Percentiles rank a stretch among this genome's conserved stretches.
These are phyloP conservation scores for Chrysopogon serrulatus DNA, from an alignment of 176 grass and related monocot species.

Conservation along the genomic window DNA sequence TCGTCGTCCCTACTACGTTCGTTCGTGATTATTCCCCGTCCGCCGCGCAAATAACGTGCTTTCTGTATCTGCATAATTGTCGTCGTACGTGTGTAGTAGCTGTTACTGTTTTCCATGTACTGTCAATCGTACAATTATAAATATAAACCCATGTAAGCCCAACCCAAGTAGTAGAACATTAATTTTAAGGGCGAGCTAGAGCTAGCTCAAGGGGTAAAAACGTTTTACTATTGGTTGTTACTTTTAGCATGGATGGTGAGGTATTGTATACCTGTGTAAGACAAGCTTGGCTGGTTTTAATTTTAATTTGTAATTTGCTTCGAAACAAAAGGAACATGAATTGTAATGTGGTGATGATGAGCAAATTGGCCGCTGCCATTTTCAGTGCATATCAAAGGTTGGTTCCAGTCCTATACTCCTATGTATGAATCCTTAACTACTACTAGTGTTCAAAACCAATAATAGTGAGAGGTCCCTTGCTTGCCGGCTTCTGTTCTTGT, in stretches of 20 bases:
- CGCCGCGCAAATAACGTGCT: background rate
- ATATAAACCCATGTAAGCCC: background rate
- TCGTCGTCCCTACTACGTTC: background rate
- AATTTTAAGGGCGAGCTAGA: background rate
- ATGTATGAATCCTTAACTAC: too few species aligned
- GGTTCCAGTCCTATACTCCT: too few species aligned
- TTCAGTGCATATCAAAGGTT: too few species aligned
- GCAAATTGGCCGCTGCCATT: background rate
- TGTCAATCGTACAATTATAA: background rate
- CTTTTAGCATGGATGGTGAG: background rate
- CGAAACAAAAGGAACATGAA: background rate
- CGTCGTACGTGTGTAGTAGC: background rate
- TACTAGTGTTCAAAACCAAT: too few species aligned
- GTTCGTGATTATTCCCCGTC: background rate
- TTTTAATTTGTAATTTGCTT: background rate
- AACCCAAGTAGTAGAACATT: background rate
- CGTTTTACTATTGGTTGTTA: too few species aligned
- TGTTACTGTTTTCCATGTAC: background rate
- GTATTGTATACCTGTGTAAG: conserved; percentile 12
- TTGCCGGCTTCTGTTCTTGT: too few species aligned
- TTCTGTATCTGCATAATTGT: background rate
- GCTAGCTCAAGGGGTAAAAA: background rate
- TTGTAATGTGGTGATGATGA: background rate
- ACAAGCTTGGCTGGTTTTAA: background rate
- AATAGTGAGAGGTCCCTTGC: too few species aligned